A percentile compares a stretch with the other conserved stretches of the same genome.
phyloP scores from a whole-genome alignment of 2,329 filamentous ascomycete species.

The Microsporum canis region DNA sequence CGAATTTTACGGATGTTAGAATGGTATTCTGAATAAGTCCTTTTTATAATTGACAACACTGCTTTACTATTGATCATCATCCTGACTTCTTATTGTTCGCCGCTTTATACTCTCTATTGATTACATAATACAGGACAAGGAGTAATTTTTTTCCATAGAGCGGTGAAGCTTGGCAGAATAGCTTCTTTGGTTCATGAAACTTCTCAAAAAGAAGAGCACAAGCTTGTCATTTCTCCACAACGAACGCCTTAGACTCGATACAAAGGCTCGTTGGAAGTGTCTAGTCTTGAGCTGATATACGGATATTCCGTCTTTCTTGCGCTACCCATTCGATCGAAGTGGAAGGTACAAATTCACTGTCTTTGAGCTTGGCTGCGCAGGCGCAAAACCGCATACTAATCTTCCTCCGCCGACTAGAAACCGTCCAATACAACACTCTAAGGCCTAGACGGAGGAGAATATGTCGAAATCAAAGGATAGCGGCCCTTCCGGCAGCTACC shows the following conservation, averaged over 20 bases:
- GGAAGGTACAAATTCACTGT: not conserved
- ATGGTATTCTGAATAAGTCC: not conserved
- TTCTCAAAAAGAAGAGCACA: not conserved
- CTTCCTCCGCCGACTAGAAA: not conserved
- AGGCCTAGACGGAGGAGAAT: not conserved
- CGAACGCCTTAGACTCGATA: not conserved
- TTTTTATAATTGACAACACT: not conserved
- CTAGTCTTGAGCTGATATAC: not conserved
- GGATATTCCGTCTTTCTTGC: not conserved
- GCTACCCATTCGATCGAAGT: not conserved
- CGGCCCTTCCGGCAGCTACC: conserved; percentile 41
- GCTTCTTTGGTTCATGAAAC: not conserved
- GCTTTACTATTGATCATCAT: not conserved
- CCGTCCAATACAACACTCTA: not conserved
- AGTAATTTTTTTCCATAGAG: not conserved
- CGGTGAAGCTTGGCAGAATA: not conserved
- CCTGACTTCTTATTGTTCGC: not conserved
- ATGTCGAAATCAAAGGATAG: conserved; percentile 34
- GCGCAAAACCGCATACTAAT: not conserved
- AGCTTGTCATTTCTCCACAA: not conserved
- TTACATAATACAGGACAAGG: not conserved
- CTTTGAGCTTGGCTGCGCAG: not conserved
- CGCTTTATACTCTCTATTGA: not conserved
- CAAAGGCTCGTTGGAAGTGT: not conserved
- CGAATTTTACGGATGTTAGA: not conserved